Base-by-base conservation (phyloP, 129 eudicot species). In the Deinandra increscens region DNA sequence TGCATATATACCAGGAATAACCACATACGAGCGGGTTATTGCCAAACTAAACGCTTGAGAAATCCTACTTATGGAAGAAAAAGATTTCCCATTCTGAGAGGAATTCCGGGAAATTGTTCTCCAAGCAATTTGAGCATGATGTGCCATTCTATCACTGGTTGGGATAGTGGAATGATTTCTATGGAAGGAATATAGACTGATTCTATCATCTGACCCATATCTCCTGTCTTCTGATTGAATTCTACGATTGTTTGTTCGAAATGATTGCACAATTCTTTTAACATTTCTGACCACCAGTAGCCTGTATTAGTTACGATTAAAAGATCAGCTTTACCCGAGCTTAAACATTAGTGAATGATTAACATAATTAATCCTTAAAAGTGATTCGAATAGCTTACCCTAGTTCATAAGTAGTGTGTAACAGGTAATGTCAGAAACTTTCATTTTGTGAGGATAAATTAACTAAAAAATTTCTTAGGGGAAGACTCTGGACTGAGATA, bases 41-140 rank as follows among this genome's bases (percentile, higher is more conserved):
- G 96, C 90, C 72, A 89, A 83, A 74, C 85, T 83, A 64, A 93
- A 79, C n/a, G 97, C 96, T 79, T 81, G 95, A 55, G 96, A 91
- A 58, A 83, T 53, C 70, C 78, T 76, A 45, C 65, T 79, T 26
- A 92, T 72, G 34, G 77, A 66, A 36, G 72, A 49, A 63, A 20
- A 26, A 13, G 64, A 46, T 58, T 65, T 69, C 64, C 65, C 45
- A 7, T 74, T 72, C 41, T 63, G 60, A 38, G 29, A 60, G 36
- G 72, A 67, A 23, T 71, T 46, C 31, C 29, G 77, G 4, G 80
- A 79, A 63, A 86, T n/a, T 49, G 77, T 81, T 79, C 76, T 86
- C 95, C 89, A 92, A 41, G 84, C 85, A 77, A 74, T 61, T 71
- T 79, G 91, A 59, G 91, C 94, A 76, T 70, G 82, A 58, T 82